phyloP scores from a whole-genome alignment of 139 green algal species.

The Nannochloris sp. region DNA sequence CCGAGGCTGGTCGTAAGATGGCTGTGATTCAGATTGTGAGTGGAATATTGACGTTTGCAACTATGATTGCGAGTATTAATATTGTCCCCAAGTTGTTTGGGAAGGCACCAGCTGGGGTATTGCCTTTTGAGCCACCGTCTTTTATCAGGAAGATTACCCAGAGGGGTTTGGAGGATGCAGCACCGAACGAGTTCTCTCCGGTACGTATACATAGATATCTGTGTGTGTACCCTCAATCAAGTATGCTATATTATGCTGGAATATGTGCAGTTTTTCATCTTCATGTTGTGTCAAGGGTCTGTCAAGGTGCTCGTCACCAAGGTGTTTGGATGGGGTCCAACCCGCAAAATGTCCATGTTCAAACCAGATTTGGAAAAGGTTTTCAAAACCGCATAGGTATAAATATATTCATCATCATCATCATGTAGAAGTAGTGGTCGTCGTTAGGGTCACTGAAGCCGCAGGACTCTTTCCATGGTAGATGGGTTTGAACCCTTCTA shows the following conservation, averaged over 20 bases:
- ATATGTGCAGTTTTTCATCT: constrained; percentile 29
- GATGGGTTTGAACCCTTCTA: constrained; percentile 21
- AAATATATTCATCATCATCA: neutral
- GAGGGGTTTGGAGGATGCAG: neutral
- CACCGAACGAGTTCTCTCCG: neutral
- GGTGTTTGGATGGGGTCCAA: constrained; percentile 15
- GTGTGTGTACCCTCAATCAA: neutral
- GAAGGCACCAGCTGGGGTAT: neutral
- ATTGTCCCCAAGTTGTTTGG: constrained; percentile 11
- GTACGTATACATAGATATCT: neutral
- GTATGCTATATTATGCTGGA: neutral
- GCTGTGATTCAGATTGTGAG: constrained; percentile 10
- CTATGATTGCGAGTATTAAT: constrained; percentile 17
- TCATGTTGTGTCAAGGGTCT: constrained; percentile 24
- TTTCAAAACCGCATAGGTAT: constrained; percentile 1
- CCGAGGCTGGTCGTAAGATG: constrained; percentile 13
- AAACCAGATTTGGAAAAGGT: constrained; percentile 17
- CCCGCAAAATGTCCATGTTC: constrained; percentile 13
- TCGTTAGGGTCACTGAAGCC: neutral
- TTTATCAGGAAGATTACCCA: constrained; percentile 19
- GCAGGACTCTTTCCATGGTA: too few relatives aligned
- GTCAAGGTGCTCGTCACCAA: constrained; percentile 15
- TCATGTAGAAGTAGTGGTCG: neutral
- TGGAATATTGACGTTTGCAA: constrained; percentile 17
- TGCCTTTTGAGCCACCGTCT: constrained; percentile 29